phyloP scores from a whole-genome alignment of 176 grass and related monocot species.

The Themeda triandra region DNA sequence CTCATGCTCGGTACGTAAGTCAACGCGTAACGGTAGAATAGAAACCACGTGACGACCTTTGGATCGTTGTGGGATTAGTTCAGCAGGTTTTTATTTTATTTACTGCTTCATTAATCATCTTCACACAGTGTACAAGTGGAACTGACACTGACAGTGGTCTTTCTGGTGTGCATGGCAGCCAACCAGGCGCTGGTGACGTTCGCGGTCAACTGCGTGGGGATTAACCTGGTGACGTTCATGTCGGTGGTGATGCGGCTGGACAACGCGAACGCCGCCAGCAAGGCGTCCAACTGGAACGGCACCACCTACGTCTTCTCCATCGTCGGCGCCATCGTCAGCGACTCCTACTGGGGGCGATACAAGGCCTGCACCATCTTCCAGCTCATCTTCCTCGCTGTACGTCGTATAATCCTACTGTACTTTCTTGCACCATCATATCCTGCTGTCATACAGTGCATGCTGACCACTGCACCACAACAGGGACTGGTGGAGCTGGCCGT shows the following conservation, averaged over 20 bases:
- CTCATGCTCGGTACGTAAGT: conserved; percentile 47
- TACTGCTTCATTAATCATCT: not conserved
- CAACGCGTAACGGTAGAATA: not conserved
- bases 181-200: conserved; percentile 68
- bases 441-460: no score
- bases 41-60: no score
- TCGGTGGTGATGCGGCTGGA: conserved; percentile 57
- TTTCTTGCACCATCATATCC: no score
- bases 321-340: conserved; percentile 61
- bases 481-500: conserved; percentile 49
- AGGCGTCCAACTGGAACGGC: conserved; percentile 58
- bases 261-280: conserved; percentile 60
- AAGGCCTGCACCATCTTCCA: conserved; percentile 71
- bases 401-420: no score
- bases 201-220: conserved; percentile 51
- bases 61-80: no score
- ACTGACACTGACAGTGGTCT: not conserved
- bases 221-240: conserved; percentile 73
- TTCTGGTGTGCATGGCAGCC: conserved; percentile 12
- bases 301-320: conserved; percentile 76
- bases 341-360: conserved; percentile 80
- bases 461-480: not conserved
- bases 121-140: not conserved
- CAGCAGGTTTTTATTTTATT: not conserved
- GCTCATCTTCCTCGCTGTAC: conserved; percentile 52